phyloP scores from a whole-genome alignment of 2,329 filamentous ascomycete genomes.

The Ceratocystis lukuohia region DNA sequence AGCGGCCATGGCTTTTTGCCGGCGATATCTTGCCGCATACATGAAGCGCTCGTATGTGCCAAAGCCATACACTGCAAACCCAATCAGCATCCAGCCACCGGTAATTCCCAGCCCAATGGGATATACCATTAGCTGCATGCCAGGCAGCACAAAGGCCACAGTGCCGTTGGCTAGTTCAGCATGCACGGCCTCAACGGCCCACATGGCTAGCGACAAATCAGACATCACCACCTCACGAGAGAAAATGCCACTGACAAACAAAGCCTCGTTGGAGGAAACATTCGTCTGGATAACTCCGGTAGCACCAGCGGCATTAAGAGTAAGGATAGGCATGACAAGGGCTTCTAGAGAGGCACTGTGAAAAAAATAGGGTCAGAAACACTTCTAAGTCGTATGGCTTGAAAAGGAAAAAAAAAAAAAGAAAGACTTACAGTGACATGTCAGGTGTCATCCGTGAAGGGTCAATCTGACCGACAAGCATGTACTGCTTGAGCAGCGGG shows the following conservation, averaged over 20 bases:
- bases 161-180: constrained; percentile 36
- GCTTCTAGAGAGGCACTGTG: constrained; percentile 44
- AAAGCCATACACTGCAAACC: constrained; percentile 43
- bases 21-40: constrained; percentile 47
- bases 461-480: constrained; percentile 58
- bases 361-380: constrained; percentile 21
- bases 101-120: constrained; percentile 57
- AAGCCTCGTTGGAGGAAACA: constrained; percentile 55
- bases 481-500: constrained; percentile 46
- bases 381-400: neutral
- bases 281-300: constrained; percentile 45
- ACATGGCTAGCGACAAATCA: constrained; percentile 34
- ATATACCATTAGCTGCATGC: constrained; percentile 53
- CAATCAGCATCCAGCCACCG: constrained; percentile 45
- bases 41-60: constrained; percentile 55
- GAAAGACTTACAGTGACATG: constrained; percentile 45
- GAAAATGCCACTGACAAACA: constrained; percentile 60
- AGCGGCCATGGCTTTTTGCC: constrained; percentile 10
- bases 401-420: neutral
- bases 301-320: constrained; percentile 44
- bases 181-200: constrained; percentile 37
- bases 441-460: constrained; percentile 37
- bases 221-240: constrained; percentile 43
- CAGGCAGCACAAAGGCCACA: constrained; percentile 55
- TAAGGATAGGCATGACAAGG: constrained; percentile 54